Base-by-base conservation (phyloP, 257 asterid genomes). In the Paraleonurus japonicus region DNA sequence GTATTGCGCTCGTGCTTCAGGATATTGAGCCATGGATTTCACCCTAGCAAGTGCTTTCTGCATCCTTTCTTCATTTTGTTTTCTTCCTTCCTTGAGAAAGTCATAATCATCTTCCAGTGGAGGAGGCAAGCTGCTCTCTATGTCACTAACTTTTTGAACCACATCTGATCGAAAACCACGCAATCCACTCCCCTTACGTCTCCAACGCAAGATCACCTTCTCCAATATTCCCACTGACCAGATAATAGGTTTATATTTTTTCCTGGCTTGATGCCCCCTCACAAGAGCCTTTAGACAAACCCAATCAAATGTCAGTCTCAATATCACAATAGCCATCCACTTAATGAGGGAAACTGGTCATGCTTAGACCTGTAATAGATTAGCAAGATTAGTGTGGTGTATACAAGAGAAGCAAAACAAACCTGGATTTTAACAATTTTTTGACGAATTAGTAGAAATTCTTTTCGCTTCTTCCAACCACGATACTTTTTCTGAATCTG, bases 191-290 rank as follows among this genome's bases (percentile, higher is more conserved):
- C 96, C 74, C 83, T 90, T 94, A 77, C 97, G 89, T 61, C 98
- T 90, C 98, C 97, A 90, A 35, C 98, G 89, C 86, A 90, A 77
- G 51, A 94, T 90, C 78, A 89, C 92, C 85, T 90, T 94, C 83
- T 90, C 98, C 76, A 90, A 71, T 59, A 94, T 89, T 71, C 97
- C 96, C 65, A 94, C 98, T 0, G 97, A 89, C 98, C 98, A 94
- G 71, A 82, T 78, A 70, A 94, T 83, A 41, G 95, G 83, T 72
- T 90, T 94, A 81, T 89, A 87, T 61, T 89, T 94, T 70, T 89
- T 90, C 86, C 98, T 90, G 19, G 69, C 98, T 77, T 94, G 98
- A 78, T 94, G 97, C 43, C 98, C 98, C 83, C 98, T 89, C 35
- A 94, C 92, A 86, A 89, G 98, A 81, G 98, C 98, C 98, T 93